Evolutionary conservation across 2,329 filamentous ascomycete species (phyloP).

Genomic region (Colletotrichum sp.): DNA sequence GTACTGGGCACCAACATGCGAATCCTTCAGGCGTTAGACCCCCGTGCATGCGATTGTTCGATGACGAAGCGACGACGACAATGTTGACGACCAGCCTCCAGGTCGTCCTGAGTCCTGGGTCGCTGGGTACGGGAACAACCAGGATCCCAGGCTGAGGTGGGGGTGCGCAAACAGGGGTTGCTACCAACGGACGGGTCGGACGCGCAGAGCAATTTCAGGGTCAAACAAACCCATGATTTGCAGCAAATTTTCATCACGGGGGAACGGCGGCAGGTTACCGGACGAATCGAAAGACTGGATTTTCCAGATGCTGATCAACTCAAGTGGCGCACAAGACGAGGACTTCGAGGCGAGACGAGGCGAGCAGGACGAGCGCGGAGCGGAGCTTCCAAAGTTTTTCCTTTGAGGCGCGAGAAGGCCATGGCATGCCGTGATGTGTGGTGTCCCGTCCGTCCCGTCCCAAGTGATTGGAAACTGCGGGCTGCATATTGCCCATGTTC

Average conservation of each 20-base stretch:
- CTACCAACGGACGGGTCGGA: constrained; percentile 11
- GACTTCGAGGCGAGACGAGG: background rate
- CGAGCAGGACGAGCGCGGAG: background rate
- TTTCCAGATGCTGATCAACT: constrained; percentile 13
- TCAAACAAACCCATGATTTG: constrained; percentile 16
- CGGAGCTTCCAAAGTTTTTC: constrained; percentile 3
- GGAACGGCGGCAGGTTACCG: background rate
- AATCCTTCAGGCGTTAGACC: background rate
- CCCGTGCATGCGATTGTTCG: background rate
- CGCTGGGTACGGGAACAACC: constrained; percentile 15
- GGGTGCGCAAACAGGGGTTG: background rate
- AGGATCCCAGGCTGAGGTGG: constrained; percentile 7
- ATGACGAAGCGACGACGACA: constrained; percentile 6
- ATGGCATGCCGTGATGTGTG: background rate
- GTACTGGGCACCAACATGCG: constrained; percentile 6
- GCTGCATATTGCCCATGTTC: constrained; percentile 2
- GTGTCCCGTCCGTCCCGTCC: constrained; percentile 15
- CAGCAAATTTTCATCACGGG: constrained; percentile 14
- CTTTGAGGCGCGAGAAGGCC: background rate
- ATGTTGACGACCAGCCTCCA: background rate
- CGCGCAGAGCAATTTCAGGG: constrained; percentile 17
- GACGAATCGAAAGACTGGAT: constrained; percentile 10
- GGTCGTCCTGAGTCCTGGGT: background rate
- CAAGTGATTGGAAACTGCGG: constrained; percentile 18
- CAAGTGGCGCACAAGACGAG: background rate